Evolutionary conservation across 495 filamentous ascomycete genomes (phyloP), one percentile per base, ranked within the genome.

Genomic region (Eremomyces bilateralis): DNA sequence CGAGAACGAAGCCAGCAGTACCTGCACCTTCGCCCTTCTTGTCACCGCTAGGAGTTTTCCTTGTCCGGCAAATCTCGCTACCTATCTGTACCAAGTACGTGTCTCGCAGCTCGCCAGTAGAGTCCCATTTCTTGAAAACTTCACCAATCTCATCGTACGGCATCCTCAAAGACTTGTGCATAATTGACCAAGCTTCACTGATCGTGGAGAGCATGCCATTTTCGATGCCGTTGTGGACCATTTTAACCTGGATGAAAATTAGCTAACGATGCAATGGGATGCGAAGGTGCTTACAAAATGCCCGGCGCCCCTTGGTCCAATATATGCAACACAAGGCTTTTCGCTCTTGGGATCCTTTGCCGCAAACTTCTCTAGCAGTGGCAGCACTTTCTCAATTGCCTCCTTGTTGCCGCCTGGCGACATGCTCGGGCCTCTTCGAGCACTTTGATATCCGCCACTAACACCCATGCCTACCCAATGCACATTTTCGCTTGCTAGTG

Each of bases 211-310:
- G 55, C 69, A 80, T 75, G 13, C 71, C 73, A 32, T 77, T 71
- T 49, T 82, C 73, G 31, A 80, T 78, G 3, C 73, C 73, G 45
- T 80, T 79, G 44, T 81, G 76, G 0, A 77, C 63, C 72, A 80
- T 80, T 51, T 82, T 81, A 21, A 79, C 71, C 6, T 27, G n/a
- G n/a, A n/a, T n/a, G n/a, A n/a, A n/a, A n/a, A n/a, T n/a, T n/a
- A n/a, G n/a, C n/a, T n/a, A n/a, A n/a, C n/a, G n/a, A n/a, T n/a
- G n/a, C n/a, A n/a, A n/a, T n/a, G n/a, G n/a, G n/a, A n/a, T n/a
- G n/a, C n/a, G n/a, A n/a, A n/a, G n/a, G n/a, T n/a, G n/a, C n/a
- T n/a, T n/a, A n/a, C n/a, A 43, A 70, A 80, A 49, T 81, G 70
- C 1, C 74, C 75, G 1, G 65, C 60, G 1, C 76, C 73, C 1